phyloP scores from a whole-genome alignment of 768 basidiomycete genomes.

The Pleurotus ostreatus region DNA sequence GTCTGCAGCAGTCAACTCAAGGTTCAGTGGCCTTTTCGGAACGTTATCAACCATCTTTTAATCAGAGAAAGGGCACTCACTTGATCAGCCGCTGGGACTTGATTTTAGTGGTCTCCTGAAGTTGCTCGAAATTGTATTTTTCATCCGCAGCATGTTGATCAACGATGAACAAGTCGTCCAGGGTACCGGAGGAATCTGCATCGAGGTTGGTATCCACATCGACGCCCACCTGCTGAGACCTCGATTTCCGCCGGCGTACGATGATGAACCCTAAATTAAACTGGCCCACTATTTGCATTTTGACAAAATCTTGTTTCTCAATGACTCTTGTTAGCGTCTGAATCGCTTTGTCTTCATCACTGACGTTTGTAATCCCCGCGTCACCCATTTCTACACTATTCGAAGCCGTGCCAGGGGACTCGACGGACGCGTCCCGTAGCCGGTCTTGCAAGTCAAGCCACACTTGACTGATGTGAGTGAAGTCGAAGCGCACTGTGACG shows the following conservation, averaged over 20 bases:
- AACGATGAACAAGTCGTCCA: conserved; percentile 93
- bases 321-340: conserved; percentile 81
- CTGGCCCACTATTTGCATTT: conserved; percentile 87
- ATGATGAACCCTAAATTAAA: conserved; percentile 97
- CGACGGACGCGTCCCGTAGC: not conserved
- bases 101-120: conserved; percentile 88
- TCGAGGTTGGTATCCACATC: not conserved
- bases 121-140: conserved; percentile 95
- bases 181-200: conserved; percentile 15
- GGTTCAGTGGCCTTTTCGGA: conserved; percentile 58
- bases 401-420: not conserved
- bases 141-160: conserved; percentile 98
- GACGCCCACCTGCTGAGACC: not conserved
- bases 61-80: conserved; percentile 37
- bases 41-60: conserved; percentile 6
- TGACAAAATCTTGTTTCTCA: conserved; percentile 76
- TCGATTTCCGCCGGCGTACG: conserved; percentile 49
- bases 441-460: conserved; percentile 16
- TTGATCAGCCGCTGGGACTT: conserved; percentile 80
- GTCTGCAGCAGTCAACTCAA: conserved; percentile 88
- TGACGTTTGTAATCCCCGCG: conserved; percentile 36
- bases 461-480: conserved; percentile 22
- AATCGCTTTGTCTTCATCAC: conserved; percentile 51
- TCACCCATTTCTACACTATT: conserved; percentile 15
- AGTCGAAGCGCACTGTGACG: conserved; percentile 29